Evolutionary conservation across 2,329 filamentous ascomycete genomes (phyloP), one percentile per base, ranked within the genome.

Genomic region (Fusarium napiforme): DNA sequence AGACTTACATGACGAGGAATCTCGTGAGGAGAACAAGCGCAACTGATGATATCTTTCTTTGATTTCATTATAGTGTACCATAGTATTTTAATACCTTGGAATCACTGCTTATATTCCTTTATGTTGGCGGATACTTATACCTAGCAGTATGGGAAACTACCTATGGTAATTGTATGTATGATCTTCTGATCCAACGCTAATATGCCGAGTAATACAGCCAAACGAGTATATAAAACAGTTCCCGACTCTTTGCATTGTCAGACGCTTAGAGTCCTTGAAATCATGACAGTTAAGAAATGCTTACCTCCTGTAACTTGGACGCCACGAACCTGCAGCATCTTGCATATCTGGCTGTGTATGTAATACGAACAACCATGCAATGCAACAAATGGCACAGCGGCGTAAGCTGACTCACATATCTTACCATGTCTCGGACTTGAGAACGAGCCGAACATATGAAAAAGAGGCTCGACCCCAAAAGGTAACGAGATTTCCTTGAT

Each of bases 371-470:
- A 57, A 21, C 28, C 37, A 45, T 40, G 23, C 43, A 26, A 50
- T 19, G 32, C 42, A 18, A 23, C 56, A 50, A 36, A 30, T 37
- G 42, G 40, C 10, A 36, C 14, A 26, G 32, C 56, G 6, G n/a
- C 42, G 42, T 58, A 58, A 61, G 59, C 60, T 64, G 26, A 57
- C 47, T 65, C 60, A 30, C 28, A 34, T 21, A 42, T 34, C 28
- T 64, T 19, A 7, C 7, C 12, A 37, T 47, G 15, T 7, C 18
- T 39, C 18, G 34, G 23, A 28, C 26, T 16, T 16, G 14, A 46
- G 34, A 30, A 45, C 10, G 34, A 10, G 36, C 47, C 26, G 59
- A 28, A 37, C 39, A 63, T 7, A 49, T 19, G 16, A 28, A 28
- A 49, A 30, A 18, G 21, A 21, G 14, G 2, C 16, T 14, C 21